A percentile compares a stretch with the other conserved stretches of the same genome.
Evolutionary conservation across 2,329 filamentous ascomycete genomes (phyloP).

Genomic region (Cladophialophora bantiana): DNA sequence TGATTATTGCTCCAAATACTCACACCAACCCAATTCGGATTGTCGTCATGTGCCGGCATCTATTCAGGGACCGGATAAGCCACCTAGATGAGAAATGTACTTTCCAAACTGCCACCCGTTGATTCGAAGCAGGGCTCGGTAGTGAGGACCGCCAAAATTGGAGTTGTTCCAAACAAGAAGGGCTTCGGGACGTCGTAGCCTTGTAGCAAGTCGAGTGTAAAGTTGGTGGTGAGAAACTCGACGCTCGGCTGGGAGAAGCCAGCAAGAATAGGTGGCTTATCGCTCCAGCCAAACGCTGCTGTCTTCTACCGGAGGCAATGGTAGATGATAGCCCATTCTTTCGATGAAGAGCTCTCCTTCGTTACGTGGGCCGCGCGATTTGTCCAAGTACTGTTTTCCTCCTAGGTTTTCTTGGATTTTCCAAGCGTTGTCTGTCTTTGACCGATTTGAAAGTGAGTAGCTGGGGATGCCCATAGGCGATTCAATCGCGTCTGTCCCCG

Average conservation of each 20-base stretch:
- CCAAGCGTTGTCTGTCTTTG: neutral
- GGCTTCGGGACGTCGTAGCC: neutral
- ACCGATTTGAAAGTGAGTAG: neutral
- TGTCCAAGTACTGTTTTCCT: neutral
- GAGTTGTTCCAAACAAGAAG: neutral
- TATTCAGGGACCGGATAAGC: neutral
- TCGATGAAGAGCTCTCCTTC: neutral
- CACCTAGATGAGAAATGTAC: neutral
- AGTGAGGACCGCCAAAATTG: neutral
- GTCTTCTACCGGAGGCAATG: neutral
- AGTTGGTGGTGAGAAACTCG: neutral
- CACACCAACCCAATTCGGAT: neutral
- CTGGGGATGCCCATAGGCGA: neutral
- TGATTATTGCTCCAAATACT: neutral
- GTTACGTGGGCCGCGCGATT: neutral
- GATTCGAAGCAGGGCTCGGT: neutral
- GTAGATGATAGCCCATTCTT: neutral
- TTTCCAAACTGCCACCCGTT: constrained; percentile 4
- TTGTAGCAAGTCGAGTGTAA: neutral
- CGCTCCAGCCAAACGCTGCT: neutral
- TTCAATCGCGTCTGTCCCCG: neutral
- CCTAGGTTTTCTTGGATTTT: neutral
- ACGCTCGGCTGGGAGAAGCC: neutral
- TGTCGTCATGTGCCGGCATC: neutral
- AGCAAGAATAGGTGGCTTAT: neutral